A percentile compares a stretch with the other conserved stretches of the same genome.
These are phyloP conservation scores for Aureobasidium sp. DNA, from an alignment of 2,329 filamentous ascomycete species.

Conservation along the genomic window DNA sequence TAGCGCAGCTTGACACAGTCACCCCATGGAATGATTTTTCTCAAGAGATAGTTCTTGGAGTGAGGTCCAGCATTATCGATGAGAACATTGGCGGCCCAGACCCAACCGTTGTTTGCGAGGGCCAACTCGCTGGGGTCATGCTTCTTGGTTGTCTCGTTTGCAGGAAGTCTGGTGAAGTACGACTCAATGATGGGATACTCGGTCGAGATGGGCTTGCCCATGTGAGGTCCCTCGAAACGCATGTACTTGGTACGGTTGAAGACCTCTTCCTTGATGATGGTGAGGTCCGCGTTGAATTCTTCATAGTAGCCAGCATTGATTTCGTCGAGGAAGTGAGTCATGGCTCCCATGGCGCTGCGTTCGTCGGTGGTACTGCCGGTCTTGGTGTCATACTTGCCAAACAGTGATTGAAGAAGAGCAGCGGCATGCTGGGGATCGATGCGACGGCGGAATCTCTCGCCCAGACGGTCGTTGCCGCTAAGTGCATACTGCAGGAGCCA, in stretches of 20 bases:
- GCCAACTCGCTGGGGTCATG: constrained; percentile 71
- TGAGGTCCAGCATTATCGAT: constrained; percentile 86
- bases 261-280: constrained; percentile 79
- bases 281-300: constrained; percentile 80
- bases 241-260: constrained; percentile 95
- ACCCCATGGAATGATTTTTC: constrained; percentile 96
- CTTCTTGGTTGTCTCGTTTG: constrained; percentile 69
- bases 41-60: constrained; percentile 86
- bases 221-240: constrained; percentile 88
- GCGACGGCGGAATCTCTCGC: constrained; percentile 67
- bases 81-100: constrained; percentile 94
- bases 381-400: constrained; percentile 58
- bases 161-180: constrained; percentile 86
- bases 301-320: constrained; percentile 83
- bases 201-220: constrained; percentile 68
- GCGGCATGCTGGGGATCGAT: constrained; percentile 66
- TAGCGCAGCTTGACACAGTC: constrained; percentile 97
- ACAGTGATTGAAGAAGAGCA: constrained; percentile 58
- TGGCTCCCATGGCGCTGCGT: constrained; percentile 48
- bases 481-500: constrained; percentile 66
- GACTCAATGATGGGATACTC: constrained; percentile 80
- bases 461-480: constrained; percentile 63
- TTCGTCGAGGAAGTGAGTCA: constrained; percentile 63
- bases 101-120: constrained; percentile 94
- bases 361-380: constrained; percentile 44